These are phyloP conservation scores for Thielaviopsis punctulata DNA, from an alignment of 2,329 filamentous ascomycete genomes.

Conservation along the genomic window DNA sequence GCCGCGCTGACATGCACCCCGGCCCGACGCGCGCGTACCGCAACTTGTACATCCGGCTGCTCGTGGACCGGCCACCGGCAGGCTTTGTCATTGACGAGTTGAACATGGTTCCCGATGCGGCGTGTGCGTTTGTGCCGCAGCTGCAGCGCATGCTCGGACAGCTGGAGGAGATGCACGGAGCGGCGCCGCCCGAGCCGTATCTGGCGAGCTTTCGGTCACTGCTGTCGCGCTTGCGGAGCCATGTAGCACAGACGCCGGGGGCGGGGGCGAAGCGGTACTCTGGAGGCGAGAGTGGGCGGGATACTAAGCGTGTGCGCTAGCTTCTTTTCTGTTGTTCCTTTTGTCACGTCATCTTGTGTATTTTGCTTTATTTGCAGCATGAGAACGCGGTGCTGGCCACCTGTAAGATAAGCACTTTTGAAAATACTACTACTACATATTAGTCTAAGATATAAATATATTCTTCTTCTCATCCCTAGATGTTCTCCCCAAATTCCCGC, in stretches of 20 bases:
- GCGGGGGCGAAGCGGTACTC: slow-evolving; percentile 20
- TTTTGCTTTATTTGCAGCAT: background rate
- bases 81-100: slow-evolving; percentile 29
- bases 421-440: too few relatives aligned
- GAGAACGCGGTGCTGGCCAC: background rate
- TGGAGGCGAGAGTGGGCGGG: slow-evolving; percentile 16
- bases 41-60: slow-evolving; percentile 31
- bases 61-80: slow-evolving; percentile 26
- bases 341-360: background rate
- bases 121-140: slow-evolving; percentile 25
- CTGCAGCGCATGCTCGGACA: slow-evolving; percentile 20
- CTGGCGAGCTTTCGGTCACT: slow-evolving; percentile 19
- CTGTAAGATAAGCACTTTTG: too few relatives aligned
- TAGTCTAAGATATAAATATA: too few relatives aligned
- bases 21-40: slow-evolving; percentile 19
- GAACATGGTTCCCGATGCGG: slow-evolving; percentile 25
- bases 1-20: slow-evolving; percentile 22
- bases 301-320: slow-evolving; percentile 11
- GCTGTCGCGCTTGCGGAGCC: slow-evolving; percentile 3
- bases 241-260: slow-evolving; percentile 6
- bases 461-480: background rate
- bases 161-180: slow-evolving; percentile 20
- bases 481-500: slow-evolving; percentile 13
- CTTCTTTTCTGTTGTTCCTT: background rate
- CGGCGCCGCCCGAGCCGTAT: slow-evolving; percentile 18